Percentiles rank a stretch among this genome's conserved stretches.
Evolutionary conservation across 768 basidiomycete species (phyloP).

Genomic region (Polyporus arcularius): DNA sequence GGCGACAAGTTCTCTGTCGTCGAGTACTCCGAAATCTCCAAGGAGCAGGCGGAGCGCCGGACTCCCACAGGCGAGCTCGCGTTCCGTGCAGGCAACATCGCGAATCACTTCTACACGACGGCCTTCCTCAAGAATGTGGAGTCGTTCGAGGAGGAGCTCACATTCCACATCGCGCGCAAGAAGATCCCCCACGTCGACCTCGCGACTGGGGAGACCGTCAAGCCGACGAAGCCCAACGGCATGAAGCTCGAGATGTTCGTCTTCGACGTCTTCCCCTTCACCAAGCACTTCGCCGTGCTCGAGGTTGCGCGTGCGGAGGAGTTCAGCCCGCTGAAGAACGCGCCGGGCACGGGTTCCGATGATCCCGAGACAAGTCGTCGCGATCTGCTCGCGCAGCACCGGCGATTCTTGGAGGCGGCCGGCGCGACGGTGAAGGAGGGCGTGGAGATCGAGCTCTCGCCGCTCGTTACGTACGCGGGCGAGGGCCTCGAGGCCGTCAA

Average conservation of each 20-base stretch:
- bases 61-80: conserved; percentile 73
- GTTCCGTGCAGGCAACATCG: conserved; percentile 97
- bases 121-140: conserved; percentile 77
- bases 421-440: conserved; percentile 74
- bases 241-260: conserved; percentile 99
- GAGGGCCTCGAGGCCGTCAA: conserved; percentile 82
- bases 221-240: conserved; percentile 91
- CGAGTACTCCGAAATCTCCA: conserved; percentile 95
- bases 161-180: conserved; percentile 97
- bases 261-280: conserved; percentile 97
- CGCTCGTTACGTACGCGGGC: conserved; percentile 86
- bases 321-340: conserved; percentile 97
- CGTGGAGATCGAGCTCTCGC: conserved; percentile 89
- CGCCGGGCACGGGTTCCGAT: conserved; percentile 88
- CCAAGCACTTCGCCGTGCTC: conserved; percentile 78
- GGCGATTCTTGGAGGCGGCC: conserved; percentile 75
- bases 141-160: conserved; percentile 82
- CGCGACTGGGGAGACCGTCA: conserved; percentile 64
- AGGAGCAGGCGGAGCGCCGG: conserved; percentile 81
- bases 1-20: conserved; percentile 89
- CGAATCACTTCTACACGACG: conserved; percentile 96
- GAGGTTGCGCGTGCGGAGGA: conserved; percentile 89
- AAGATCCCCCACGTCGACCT: conserved; percentile 89
- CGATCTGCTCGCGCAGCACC: conserved; percentile 88
- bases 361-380: conserved; percentile 88